Evolutionary conservation across 257 asterid species (phyloP).

Genomic region (Coffea eugenioides): DNA sequence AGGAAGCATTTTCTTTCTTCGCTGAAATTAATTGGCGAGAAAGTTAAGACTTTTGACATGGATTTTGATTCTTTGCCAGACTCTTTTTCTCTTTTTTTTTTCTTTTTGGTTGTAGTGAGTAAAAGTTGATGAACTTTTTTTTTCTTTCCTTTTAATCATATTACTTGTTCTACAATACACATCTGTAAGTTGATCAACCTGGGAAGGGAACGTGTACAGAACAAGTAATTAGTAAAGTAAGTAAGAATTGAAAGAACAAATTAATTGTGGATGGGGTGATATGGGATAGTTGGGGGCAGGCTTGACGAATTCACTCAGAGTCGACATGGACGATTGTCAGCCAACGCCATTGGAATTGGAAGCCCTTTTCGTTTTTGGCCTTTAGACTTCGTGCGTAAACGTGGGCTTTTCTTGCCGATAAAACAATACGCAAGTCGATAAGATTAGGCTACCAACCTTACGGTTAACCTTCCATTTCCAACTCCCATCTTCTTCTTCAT

Average conservation of each 20-base stretch:
- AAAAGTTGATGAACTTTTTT: no score
- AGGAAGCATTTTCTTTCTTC: no score
- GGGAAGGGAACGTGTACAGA: no score
- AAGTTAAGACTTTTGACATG: no score
- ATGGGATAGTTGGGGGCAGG: slow-evolving; percentile 4
- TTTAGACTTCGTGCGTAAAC: neutral
- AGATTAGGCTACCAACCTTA: slow-evolving; percentile 83
- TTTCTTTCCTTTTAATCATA: no score
- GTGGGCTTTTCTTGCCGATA: neutral
- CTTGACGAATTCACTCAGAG: slow-evolving; percentile 16
- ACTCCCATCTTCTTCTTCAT: slow-evolving; percentile 17
- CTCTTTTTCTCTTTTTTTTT: no score
- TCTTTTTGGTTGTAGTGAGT: no score
- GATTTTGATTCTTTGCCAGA: no score
- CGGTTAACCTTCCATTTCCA: slow-evolving; percentile 51
- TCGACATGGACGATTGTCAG: slow-evolving; percentile 23
- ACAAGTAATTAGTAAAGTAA: no score
- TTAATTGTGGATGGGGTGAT: neutral
- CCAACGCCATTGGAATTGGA: slow-evolving; percentile 25
- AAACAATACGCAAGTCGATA: slow-evolving; percentile 25
- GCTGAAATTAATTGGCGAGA: no score
- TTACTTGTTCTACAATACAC: no score
- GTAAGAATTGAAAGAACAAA: neutral
- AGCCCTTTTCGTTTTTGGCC: neutral
- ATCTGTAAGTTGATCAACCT: no score